A percentile compares a stretch with the other conserved stretches of the same genome.
Evolutionary conservation across 305 asterid species (phyloP).

Genomic region (Solanum hybrid): DNA sequence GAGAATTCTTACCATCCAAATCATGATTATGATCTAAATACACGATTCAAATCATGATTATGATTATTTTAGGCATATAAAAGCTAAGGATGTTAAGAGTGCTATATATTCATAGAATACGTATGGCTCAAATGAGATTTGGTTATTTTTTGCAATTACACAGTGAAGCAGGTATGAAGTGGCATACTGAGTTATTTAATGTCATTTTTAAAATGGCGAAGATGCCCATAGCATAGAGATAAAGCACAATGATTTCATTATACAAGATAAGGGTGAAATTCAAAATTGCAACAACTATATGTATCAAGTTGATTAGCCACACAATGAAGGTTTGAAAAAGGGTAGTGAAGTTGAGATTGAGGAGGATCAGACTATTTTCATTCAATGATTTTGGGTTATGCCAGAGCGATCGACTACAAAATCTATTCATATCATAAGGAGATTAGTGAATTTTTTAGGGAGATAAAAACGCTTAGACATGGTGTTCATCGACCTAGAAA

Average conservation of each 20-base stretch:
- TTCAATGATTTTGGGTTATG: no score
- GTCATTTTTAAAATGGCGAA: background rate
- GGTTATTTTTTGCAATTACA: no score
- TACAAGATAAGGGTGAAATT: background rate
- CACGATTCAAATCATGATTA: background rate
- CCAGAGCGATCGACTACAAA: background rate
- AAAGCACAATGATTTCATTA: no score
- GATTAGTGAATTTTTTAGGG: background rate
- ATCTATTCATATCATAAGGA: background rate
- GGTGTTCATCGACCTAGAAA: background rate
- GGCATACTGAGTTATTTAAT: background rate
- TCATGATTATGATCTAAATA: background rate
- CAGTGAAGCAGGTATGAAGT: background rate
- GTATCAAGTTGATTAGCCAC: background rate
- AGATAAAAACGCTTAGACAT: background rate
- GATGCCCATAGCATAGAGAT: background rate
- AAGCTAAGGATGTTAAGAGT: background rate
- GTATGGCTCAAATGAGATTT: background rate
- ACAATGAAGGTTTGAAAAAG: background rate
- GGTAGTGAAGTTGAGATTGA: background rate
- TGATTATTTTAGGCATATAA: background rate
- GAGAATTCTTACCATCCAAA: background rate
- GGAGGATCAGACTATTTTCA: background rate
- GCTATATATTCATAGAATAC: background rate
- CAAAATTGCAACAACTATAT: background rate